Evolutionary conservation across 768 basidiomycete genomes (phyloP), one percentile per base, ranked within the genome.

Genomic region (Tricholomella constricta): DNA sequence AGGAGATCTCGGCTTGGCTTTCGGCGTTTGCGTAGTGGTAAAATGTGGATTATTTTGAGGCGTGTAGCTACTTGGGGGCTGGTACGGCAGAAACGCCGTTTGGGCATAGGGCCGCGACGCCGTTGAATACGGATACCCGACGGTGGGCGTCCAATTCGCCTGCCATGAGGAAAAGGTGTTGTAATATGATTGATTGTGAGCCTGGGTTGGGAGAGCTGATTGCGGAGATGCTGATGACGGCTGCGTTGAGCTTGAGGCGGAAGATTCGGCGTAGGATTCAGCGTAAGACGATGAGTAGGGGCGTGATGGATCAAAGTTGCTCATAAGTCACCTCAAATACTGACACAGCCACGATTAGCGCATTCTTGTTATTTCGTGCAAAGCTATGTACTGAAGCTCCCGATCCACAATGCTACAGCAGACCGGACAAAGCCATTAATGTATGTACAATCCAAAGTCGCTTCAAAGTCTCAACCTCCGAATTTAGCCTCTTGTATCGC

Each of bases 401-500:
- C n/a, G n/a, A n/a, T n/a, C n/a, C n/a, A n/a, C n/a, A n/a, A n/a
- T n/a, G n/a, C n/a, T n/a, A n/a, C n/a, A n/a, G n/a, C n/a, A n/a
- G n/a, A n/a, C n/a, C n/a, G n/a, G n/a, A n/a, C n/a, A n/a, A n/a
- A n/a, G n/a, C n/a, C n/a, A n/a, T n/a, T n/a, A n/a, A n/a, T n/a
- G n/a, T n/a, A n/a, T n/a, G n/a, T n/a, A n/a, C n/a, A n/a, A n/a
- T n/a, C n/a, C n/a, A n/a, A n/a, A n/a, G n/a, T n/a, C n/a, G n/a
- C n/a, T 31, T 31, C 29, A 29, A 29, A 6, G 19, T 19, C 34
- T 47, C 45, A 47, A 36, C 32, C 15, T 15, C 32, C 42, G 31
- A 55, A 31, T 41, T 48, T 59, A 22, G 54, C 72, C 62, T 63
- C 69, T 61, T 51, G 78, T 15, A 89, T 78, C 1, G 86, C 89